Base-by-base conservation (phyloP, 208 protist genomes). In the Blechomonas ayalai region DNA sequence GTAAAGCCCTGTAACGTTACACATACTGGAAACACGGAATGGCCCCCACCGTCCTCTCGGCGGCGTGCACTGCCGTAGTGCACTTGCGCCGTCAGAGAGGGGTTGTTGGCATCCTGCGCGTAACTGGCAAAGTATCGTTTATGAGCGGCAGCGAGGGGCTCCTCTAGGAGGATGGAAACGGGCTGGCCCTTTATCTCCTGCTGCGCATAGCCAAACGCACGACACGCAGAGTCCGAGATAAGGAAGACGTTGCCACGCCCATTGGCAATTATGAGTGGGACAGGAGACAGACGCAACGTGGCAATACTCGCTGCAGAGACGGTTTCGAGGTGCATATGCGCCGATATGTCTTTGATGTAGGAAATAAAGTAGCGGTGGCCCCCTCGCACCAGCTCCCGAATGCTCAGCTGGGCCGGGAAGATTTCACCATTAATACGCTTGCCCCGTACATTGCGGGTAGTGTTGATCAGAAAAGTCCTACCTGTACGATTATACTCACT, bases 201-300 rank as follows among this genome's bases (percentile, higher is more conserved):
- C 7, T 15, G 10, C 5, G 18, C 13, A n/a, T 46, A 51, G 15
- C 44, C 26, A 32, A 48, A 59, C 4, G 23, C 31, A 12, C 23
- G 7, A 9, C 13, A 20, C 20, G 42, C 42, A 34, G 52, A 50
- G 6, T 52, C 20, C 16, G 39, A 49, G 55, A 65, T 52, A 15
- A 33, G 12, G 12, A 41, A 10, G 39, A 74, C 31, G 10, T 1
- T 60, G 1, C 62, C 60, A 19, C 20, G 16, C 13, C 42, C 6
- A 38, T 71, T 59, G 49, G 63, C 50, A 1, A 59, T 33, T 12
- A 71, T 40, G 13, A 71, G 58, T 12, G 63, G 63, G n/a, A 63
- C 38, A 3, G 48, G 67, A 3, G 40, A 63, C 12, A 61, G 37
- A 10, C 44, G 24, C 27, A 37, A 57, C 12, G 51, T 48, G 12